phyloP scores from a whole-genome alignment of 2,329 filamentous ascomycete genomes.

The Alternaria sp. region DNA sequence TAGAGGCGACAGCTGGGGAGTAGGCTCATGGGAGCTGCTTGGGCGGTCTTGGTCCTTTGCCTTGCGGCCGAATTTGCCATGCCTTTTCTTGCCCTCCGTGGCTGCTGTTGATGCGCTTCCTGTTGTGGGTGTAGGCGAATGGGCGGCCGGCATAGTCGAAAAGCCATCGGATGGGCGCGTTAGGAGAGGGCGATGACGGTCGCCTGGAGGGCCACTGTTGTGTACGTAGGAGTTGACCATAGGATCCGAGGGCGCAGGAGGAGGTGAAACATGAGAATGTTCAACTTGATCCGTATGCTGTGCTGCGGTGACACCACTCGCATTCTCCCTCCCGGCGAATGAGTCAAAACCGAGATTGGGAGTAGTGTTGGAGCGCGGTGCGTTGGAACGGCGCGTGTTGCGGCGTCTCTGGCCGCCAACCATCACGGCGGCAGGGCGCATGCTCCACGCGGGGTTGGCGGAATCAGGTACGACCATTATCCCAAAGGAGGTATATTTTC shows the following conservation, averaged over 20 bases:
- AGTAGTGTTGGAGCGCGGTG: conserved; percentile 23
- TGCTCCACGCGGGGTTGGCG: conserved; percentile 1
- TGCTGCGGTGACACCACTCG: not conserved
- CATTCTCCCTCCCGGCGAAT: conserved; percentile 4
- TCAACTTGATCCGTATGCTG: conserved; percentile 1
- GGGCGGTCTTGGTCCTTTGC: conserved; percentile 16
- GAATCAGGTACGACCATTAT: conserved; percentile 3
- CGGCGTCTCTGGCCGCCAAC: conserved; percentile 28
- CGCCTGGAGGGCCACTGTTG: not conserved
- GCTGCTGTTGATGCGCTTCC: not conserved
- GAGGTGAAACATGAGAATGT: conserved; percentile 6
- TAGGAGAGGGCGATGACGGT: not conserved
- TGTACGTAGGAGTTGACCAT: conserved; percentile 8
- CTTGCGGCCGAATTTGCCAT: conserved; percentile 21
- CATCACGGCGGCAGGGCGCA: conserved; percentile 14
- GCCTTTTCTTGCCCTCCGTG: conserved; percentile 24
- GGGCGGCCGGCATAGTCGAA: not conserved
- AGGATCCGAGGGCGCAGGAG: not conserved
- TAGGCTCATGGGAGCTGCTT: conserved; percentile 5
- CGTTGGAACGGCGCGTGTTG: conserved; percentile 21
- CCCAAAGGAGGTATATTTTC: not conserved
- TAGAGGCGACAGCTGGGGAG: conserved; percentile 17
- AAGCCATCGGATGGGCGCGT: not conserved
- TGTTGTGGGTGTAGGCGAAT: conserved; percentile 10
- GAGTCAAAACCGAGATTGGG: conserved; percentile 15